phyloP scores from a whole-genome alignment of 306 rosid genomes.

The Gillenia trifoliata region DNA sequence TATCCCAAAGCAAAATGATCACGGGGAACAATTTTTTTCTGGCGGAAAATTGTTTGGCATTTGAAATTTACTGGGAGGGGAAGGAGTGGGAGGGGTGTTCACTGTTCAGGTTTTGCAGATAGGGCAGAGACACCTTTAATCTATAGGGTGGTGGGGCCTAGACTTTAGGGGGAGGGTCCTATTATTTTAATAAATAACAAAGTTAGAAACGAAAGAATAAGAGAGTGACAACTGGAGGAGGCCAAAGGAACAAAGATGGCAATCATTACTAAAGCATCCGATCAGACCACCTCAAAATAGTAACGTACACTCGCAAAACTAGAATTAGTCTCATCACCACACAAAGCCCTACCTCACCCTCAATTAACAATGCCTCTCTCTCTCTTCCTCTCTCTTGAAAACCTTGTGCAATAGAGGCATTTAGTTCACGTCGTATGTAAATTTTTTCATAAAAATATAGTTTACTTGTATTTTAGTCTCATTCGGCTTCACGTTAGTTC shows the following conservation, averaged over 20 bases:
- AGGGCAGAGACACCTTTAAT: slow-evolving; percentile 31
- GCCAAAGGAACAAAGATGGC: slow-evolving; percentile 66
- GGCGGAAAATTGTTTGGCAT: slow-evolving; percentile 8
- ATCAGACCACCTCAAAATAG: slow-evolving; percentile 32
- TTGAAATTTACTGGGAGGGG: slow-evolving; percentile 21
- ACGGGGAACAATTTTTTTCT: slow-evolving; percentile 17
- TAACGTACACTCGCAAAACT: slow-evolving; percentile 5
- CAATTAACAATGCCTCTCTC: background rate
- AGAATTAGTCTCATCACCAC: slow-evolving; percentile 40
- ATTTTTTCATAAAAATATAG: too few relatives aligned
- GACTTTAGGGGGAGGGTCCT: background rate
- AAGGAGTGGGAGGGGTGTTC: background rate
- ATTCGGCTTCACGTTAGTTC: rapidly evolving
- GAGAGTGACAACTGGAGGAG: slow-evolving; percentile 66
- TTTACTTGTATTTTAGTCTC: too few relatives aligned
- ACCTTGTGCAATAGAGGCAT: too few relatives aligned
- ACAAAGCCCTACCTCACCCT: slow-evolving; percentile 12
- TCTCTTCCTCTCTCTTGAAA: background rate
- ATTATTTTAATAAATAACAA: slow-evolving; percentile 7
- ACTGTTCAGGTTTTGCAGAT: slow-evolving; percentile 10
- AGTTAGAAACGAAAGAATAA: slow-evolving; percentile 26
- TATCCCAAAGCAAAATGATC: slow-evolving; percentile 30
- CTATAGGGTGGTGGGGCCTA: slow-evolving; percentile 19
- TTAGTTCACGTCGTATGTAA: too few relatives aligned
- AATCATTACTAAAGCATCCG: slow-evolving; percentile 57